Percentiles rank a stretch among this genome's conserved stretches.
Evolutionary conservation across 495 filamentous ascomycete genomes (phyloP).

Genomic region (Aspergillus carlsbadensis): DNA sequence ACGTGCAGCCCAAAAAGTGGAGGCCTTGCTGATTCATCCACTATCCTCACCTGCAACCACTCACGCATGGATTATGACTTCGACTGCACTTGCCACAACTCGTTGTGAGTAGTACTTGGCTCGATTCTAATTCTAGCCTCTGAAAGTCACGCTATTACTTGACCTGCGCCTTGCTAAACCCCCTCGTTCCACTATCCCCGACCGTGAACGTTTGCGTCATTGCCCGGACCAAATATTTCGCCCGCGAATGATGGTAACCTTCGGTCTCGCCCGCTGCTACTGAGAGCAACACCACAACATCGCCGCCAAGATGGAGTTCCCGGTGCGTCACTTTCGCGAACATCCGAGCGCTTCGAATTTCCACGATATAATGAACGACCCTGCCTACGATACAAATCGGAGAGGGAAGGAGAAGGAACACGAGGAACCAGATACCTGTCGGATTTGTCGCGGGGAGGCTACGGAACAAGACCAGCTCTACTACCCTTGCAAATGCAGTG

Average conservation of each 20-base stretch:
- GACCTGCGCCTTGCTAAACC: background rate
- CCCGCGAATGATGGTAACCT: constrained; percentile 25
- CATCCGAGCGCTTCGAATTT: constrained; percentile 24
- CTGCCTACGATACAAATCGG: constrained; percentile 44
- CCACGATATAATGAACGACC: constrained; percentile 68
- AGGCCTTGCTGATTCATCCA: constrained; percentile 14
- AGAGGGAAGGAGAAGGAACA: constrained; percentile 40
- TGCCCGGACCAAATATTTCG: background rate
- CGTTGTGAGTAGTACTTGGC: background rate
- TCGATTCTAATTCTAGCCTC: background rate
- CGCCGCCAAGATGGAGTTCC: constrained; percentile 28
- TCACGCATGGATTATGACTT: background rate
- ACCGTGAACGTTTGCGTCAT: constrained; percentile 3
- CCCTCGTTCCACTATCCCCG: background rate
- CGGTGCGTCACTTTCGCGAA: constrained; percentile 15
- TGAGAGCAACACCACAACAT: constrained; percentile 22
- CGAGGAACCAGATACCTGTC: constrained; percentile 73
- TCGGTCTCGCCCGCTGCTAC: constrained; percentile 13
- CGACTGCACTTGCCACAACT: background rate
- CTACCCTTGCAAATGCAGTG: constrained; percentile 97
- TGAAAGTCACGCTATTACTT: background rate
- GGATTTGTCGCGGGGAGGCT: constrained; percentile 91
- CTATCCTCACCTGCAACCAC: background rate
- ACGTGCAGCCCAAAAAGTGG: background rate
- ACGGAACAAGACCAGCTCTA: constrained; percentile 85